Conservation (phyloP, 768 basidiomycete genomes). For the Sarcodon sp. region DNA sequence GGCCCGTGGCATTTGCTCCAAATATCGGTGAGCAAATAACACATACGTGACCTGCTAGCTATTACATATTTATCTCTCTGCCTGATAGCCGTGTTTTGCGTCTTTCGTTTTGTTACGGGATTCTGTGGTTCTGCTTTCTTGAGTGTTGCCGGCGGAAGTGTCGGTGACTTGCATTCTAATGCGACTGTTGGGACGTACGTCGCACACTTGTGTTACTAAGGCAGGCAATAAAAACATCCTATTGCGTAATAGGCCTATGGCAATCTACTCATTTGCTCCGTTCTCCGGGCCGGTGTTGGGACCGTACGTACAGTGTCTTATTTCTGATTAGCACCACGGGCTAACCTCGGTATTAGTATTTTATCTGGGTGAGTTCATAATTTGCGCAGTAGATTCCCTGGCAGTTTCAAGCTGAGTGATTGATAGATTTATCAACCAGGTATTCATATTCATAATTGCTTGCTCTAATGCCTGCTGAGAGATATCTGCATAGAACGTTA, state of each 20-base stretch:
- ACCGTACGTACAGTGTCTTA: slow-evolving; percentile 44
- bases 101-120: slow-evolving; percentile 44
- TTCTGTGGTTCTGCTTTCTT: slow-evolving; percentile 41
- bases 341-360: too few species aligned
- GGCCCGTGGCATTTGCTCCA: slow-evolving; percentile 59
- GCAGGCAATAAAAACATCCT: slow-evolving; percentile 1
- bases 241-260: slow-evolving; percentile 29
- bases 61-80: background rate
- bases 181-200: slow-evolving; percentile 43
- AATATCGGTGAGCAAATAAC: slow-evolving; percentile 32
- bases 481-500: background rate
- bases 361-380: too few species aligned
- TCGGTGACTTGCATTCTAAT: slow-evolving; percentile 40
- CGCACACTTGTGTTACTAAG: background rate
- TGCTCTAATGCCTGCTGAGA: slow-evolving; percentile 4
- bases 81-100: slow-evolving; percentile 36
- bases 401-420: slow-evolving; percentile 16
- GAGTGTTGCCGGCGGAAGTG: slow-evolving; percentile 45
- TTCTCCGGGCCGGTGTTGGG: slow-evolving; percentile 42
- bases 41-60: background rate
- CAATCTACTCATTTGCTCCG: slow-evolving; percentile 32
- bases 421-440: slow-evolving; percentile 24
- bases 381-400: too few species aligned
- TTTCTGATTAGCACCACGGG: slow-evolving; percentile 13
- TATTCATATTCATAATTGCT: too few species aligned